Conservation (phyloP, 768 basidiomycete genomes). For the Rubroboletus pulcherrimus region DNA sequence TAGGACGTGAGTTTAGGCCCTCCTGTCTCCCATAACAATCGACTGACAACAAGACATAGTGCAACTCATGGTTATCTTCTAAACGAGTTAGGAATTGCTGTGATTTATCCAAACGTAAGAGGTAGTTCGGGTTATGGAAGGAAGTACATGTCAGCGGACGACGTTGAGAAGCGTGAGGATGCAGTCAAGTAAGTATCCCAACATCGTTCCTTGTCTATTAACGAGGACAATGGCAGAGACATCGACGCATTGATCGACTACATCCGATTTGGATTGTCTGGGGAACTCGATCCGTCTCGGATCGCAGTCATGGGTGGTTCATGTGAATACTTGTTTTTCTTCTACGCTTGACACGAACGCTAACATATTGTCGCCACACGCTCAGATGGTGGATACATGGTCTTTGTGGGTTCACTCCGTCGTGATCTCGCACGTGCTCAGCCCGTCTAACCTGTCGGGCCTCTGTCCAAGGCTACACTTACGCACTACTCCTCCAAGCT, state of each 20-base stretch:
- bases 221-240: constrained; percentile 26
- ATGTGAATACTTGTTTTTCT: constrained; percentile 24
- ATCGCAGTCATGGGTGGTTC: constrained; percentile 43
- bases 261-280: constrained; percentile 30
- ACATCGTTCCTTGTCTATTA: background rate
- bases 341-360: background rate
- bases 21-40: background rate
- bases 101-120: constrained; percentile 42
- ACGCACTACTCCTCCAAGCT: constrained; percentile 40
- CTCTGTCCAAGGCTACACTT: constrained; percentile 33
- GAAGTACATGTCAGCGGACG: constrained; percentile 37
- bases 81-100: constrained; percentile 38
- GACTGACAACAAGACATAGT: constrained; percentile 14
- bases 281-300: constrained; percentile 33
- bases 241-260: constrained; percentile 37
- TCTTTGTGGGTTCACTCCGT: constrained; percentile 28
- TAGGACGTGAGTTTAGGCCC: constrained; percentile 26
- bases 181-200: constrained; percentile 35
- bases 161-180: constrained; percentile 42
- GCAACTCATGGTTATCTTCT: constrained; percentile 39
- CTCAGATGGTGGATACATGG: constrained; percentile 40
- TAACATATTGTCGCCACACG: background rate
- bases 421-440: background rate
- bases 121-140: constrained; percentile 42
- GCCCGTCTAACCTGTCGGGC: background rate